Evolutionary conservation across 2,329 filamentous ascomycete species (phyloP).

Genomic region (Graphilbum sp.): DNA sequence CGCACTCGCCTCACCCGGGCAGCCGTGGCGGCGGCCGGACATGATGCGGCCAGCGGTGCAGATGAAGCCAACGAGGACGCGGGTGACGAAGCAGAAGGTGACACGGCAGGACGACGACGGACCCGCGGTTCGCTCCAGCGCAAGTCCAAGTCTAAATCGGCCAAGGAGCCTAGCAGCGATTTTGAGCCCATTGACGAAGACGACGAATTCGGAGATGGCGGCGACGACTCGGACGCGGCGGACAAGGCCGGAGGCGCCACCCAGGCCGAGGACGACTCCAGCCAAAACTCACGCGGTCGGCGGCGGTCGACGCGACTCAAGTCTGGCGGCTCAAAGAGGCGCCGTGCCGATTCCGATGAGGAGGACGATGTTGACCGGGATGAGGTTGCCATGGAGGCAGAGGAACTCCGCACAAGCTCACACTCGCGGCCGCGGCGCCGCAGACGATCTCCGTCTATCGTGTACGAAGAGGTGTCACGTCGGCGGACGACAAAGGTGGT

Average conservation of each 20-base stretch:
- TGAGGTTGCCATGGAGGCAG: conserved; percentile 49
- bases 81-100: conserved; percentile 2
- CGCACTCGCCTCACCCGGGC: conserved; percentile 12
- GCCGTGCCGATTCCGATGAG: conserved; percentile 36
- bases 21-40: background rate
- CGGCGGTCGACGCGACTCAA: conserved; percentile 18
- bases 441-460: conserved; percentile 37
- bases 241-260: conserved; percentile 14
- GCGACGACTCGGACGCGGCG: conserved; percentile 18
- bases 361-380: conserved; percentile 43
- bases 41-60: background rate
- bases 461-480: conserved; percentile 38
- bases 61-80: conserved; percentile 14
- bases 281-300: conserved; percentile 33
- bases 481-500: conserved; percentile 48
- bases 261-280: conserved; percentile 24
- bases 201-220: conserved; percentile 40
- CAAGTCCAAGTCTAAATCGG: conserved; percentile 27
- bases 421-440: conserved; percentile 30
- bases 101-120: conserved; percentile 21
- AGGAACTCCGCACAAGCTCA: conserved; percentile 41
- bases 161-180: conserved; percentile 41
- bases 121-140: conserved; percentile 28
- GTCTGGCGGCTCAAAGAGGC: conserved; percentile 28
- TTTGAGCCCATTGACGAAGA: conserved; percentile 37